phyloP scores from a whole-genome alignment of 495 filamentous ascomycete genomes.

The Delitschia confertaspora region DNA sequence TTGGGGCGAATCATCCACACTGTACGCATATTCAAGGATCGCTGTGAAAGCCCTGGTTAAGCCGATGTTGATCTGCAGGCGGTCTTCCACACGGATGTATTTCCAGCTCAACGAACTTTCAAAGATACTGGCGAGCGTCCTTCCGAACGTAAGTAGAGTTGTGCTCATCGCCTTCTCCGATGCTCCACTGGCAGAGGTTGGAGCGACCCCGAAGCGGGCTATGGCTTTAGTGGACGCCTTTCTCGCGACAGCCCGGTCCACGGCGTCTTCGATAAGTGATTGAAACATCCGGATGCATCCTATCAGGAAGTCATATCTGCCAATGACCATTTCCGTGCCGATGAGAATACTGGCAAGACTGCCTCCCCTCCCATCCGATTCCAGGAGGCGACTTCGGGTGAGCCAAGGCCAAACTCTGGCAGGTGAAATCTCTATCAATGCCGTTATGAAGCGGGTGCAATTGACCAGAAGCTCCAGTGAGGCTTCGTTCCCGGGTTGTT shows the following conservation, averaged over 20 bases:
- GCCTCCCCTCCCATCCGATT: slow-evolving; percentile 60
- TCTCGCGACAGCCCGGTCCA: slow-evolving; percentile 61
- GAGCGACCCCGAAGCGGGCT: slow-evolving; percentile 43
- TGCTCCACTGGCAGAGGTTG: slow-evolving; percentile 57
- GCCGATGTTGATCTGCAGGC: slow-evolving; percentile 48
- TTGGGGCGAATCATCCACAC: slow-evolving; percentile 52
- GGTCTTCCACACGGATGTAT: slow-evolving; percentile 58
- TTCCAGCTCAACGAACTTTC: slow-evolving; percentile 77
- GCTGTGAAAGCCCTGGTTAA: slow-evolving; percentile 61
- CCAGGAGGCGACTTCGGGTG: slow-evolving; percentile 65
- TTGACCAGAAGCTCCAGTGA: slow-evolving; percentile 55
- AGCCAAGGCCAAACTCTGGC: slow-evolving; percentile 84
- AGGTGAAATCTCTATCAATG: slow-evolving; percentile 60
- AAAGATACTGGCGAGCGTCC: slow-evolving; percentile 67
- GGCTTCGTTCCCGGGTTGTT: slow-evolving; percentile 43
- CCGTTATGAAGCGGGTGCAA: slow-evolving; percentile 70
- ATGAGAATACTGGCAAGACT: slow-evolving; percentile 64
- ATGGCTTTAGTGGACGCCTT: slow-evolving; percentile 50
- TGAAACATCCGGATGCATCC: slow-evolving; percentile 65
- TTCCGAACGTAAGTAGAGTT: slow-evolving; percentile 60
- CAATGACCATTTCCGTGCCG: slow-evolving; percentile 62
- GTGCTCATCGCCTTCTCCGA: slow-evolving; percentile 68
- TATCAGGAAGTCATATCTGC: slow-evolving; percentile 67
- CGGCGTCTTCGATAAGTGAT: slow-evolving; percentile 64
- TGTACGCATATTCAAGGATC: slow-evolving; percentile 62